A percentile compares a stretch with the other conserved stretches of the same genome.
Conservation (phyloP, 768 basidiomycete species). For the Boletus reticulatus region DNA sequence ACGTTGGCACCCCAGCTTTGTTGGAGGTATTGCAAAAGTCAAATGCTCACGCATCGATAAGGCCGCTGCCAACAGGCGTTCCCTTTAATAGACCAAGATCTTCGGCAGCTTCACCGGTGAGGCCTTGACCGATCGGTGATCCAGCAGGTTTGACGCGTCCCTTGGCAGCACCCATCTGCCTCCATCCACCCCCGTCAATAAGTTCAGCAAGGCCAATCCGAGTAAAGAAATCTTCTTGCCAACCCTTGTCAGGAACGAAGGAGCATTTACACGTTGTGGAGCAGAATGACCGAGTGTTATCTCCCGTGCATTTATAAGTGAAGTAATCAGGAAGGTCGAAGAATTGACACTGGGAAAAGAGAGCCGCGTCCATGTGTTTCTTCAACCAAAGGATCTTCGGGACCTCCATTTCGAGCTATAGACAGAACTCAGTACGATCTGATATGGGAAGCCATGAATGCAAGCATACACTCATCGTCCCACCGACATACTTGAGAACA, state of each 20-base stretch:
- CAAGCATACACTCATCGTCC: conserved; percentile 81
- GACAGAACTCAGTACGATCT: conserved; percentile 4
- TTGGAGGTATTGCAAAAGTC: not conserved
- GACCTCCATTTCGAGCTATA: conserved; percentile 95
- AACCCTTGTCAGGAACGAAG: conserved; percentile 83
- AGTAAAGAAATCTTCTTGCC: conserved; percentile 86
- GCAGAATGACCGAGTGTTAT: conserved; percentile 77
- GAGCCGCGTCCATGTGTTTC: conserved; percentile 69
- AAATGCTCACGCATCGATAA: conserved; percentile 84
- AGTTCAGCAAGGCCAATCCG: conserved; percentile 79
- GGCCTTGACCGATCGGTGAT: conserved; percentile 78
- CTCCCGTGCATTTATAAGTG: conserved; percentile 84
- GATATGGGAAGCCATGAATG: not conserved
- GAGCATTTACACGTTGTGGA: conserved; percentile 97
- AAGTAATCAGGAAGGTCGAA: conserved; percentile 95
- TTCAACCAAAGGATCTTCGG: conserved; percentile 98
- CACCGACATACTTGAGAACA: conserved; percentile 93
- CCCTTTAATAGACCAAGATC: conserved; percentile 85
- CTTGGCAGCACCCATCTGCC: conserved; percentile 68
- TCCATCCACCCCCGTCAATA: conserved; percentile 59
- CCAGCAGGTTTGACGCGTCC: conserved; percentile 76
- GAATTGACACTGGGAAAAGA: conserved; percentile 77
- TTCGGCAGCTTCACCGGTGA: conserved; percentile 73
- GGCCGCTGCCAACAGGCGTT: conserved; percentile 88
- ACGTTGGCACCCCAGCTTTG: not conserved